Conservation (phyloP, 768 basidiomycete genomes). For the Russula vinacea region DNA sequence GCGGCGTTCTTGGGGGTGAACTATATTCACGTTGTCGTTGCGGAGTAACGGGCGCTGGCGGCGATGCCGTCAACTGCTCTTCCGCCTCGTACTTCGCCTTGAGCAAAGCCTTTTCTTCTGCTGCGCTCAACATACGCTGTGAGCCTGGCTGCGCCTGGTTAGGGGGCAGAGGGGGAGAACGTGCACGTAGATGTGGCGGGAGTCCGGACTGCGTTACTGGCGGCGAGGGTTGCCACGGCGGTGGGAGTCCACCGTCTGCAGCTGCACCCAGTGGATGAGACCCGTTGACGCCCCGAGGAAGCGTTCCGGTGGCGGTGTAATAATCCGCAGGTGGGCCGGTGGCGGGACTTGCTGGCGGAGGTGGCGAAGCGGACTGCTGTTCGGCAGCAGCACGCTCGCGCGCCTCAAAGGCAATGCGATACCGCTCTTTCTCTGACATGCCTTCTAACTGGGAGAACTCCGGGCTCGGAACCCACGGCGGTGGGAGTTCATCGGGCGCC, state of each 20-base stretch:
- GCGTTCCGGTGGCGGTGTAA: conserved; percentile 19
- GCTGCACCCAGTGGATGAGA: conserved; percentile 43
- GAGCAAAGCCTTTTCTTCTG: conserved; percentile 75
- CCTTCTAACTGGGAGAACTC: conserved; percentile 24
- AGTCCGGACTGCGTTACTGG: conserved; percentile 26
- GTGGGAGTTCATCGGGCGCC: conserved; percentile 25
- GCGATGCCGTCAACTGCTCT: conserved; percentile 35
- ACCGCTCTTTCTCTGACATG: conserved; percentile 62
- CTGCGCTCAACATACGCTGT: conserved; percentile 52
- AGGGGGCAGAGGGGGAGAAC: conserved; percentile 37
- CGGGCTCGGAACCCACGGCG: conserved; percentile 29
- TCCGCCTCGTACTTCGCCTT: conserved; percentile 61
- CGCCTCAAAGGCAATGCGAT: conserved; percentile 61
- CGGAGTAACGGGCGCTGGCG: conserved; percentile 30
- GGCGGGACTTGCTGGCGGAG: conserved; percentile 3
- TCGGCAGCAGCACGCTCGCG: conserved; percentile 55
- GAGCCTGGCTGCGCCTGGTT: conserved; percentile 30
- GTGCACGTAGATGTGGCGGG: conserved; percentile 34
- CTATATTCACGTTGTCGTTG: conserved; percentile 9
- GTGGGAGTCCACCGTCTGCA: conserved; percentile 31
- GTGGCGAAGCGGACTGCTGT: conserved; percentile 30
- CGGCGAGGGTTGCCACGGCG: conserved; percentile 34
- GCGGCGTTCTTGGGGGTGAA: conserved; percentile 16
- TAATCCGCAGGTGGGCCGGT: conserved; percentile 17
- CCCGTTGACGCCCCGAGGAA: neutral